Percentiles rank a stretch among this genome's conserved stretches.
These are phyloP conservation scores for Populus pruinosa DNA, from an alignment of 345 rosid species.

Conservation along the genomic window DNA sequence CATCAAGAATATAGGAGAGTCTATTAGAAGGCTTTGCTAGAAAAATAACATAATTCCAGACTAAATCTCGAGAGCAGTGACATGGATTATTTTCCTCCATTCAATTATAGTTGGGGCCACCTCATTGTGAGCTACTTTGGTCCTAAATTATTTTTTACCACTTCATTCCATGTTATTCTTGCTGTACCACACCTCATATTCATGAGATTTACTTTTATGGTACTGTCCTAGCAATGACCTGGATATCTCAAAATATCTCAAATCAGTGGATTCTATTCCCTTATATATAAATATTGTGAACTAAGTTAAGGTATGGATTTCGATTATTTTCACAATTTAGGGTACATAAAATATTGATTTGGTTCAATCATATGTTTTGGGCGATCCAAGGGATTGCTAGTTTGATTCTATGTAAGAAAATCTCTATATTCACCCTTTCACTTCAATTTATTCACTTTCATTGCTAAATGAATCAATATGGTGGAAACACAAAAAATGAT, in stretches of 20 bases:
- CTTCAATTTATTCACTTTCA: not conserved
- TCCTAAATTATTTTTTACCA: not conserved
- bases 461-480: not conserved
- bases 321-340: not conserved
- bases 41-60: not conserved
- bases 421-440: not conserved
- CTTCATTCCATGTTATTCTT: not conserved
- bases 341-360: not conserved
- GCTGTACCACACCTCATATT: not conserved
- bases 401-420: not conserved
- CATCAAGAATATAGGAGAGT: not conserved
- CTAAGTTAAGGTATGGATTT: not conserved
- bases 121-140: not conserved
- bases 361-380: not conserved
- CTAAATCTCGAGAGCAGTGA: not conserved
- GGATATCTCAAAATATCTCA: not conserved
- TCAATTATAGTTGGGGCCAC: not conserved
- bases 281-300: not conserved
- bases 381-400: not conserved
- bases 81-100: not conserved
- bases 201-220: not conserved
- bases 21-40: not conserved
- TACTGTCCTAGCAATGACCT: not conserved
- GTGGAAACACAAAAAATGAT: not conserved
- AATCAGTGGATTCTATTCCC: not conserved